Base-by-base conservation (phyloP, 768 basidiomycete species). In the Suillus brevipes region DNA sequence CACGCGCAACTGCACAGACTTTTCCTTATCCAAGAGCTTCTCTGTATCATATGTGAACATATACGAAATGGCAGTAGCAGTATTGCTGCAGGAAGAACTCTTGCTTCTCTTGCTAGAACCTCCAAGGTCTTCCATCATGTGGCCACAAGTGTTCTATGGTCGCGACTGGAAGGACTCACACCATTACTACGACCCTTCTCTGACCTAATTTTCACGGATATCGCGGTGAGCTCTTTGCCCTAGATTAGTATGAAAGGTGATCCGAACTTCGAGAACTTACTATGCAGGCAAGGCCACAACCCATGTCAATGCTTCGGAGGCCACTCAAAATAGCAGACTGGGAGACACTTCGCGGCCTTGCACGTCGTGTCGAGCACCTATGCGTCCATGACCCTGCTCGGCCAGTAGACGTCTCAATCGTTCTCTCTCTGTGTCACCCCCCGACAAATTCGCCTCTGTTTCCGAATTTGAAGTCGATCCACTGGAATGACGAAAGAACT, bases 71-170 rank as follows among this genome's bases (percentile, higher is more conserved):
- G 38, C 6, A 14, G 4, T 10, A 9, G 12, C 4, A 23, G 28
- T 20, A 14, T 14, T 31, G 28, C 9, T 9, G 52, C 56, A 20
- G 47, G 47, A 45, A 64, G 36, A 40, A 53, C 66, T 38, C 60
- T 67, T 55, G 67, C 67, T 23, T 45, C 60, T 42, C 61, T 67
- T 25, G 67, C 67, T n/a, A 57, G 65, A 28, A 67, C 67, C 6
- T 67, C 66, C 50, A 62, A 50, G 34, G 6, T 31, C 14, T 67
- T 67, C 23, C 45, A 60, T 59, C 53, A 59, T 42, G 66, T 66
- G 31, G 67, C 65, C 20, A 42, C 49, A n/a, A 61, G 42, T 8
- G 37, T 25, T 34, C 34, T 67, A 23, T 67, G 67, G 67, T 40
- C 36, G 2, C 37, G 42, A 38, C 20, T 65, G 14, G 31, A 43